These are phyloP conservation scores for Chlamydomonas eustigma DNA, from an alignment of 139 green algal species.

Conservation along the genomic window DNA sequence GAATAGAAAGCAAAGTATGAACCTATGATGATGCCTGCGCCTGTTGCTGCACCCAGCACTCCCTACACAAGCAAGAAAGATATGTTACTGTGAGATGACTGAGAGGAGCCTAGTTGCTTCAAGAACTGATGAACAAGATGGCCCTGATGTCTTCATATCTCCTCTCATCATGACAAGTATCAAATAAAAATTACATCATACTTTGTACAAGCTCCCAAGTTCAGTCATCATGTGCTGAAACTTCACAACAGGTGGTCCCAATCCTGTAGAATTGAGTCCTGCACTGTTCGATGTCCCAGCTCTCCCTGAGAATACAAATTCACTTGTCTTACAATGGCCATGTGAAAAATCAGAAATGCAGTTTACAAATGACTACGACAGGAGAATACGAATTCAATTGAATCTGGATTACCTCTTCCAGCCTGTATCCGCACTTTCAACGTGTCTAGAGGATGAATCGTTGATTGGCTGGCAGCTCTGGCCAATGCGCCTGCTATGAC, in stretches of 20 bases:
- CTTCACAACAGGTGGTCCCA: too few relatives aligned
- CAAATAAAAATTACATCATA: neutral
- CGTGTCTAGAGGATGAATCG: conserved; percentile 91
- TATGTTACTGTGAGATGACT: neutral
- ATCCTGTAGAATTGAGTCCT: too few relatives aligned
- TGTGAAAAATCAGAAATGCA: too few relatives aligned
- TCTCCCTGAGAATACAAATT: too few relatives aligned
- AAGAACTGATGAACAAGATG: neutral
- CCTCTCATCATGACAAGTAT: too few relatives aligned
- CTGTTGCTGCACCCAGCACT: conserved; percentile 80
- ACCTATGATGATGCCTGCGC: conserved; percentile 90
- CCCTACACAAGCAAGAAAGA: conserved; percentile 32
- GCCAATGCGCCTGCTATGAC: conserved; percentile 63
- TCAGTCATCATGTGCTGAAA: conserved; percentile 1
- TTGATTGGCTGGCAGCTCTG: conserved; percentile 75
- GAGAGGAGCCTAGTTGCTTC: neutral
- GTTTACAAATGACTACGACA: too few relatives aligned
- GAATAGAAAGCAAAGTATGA: conserved; percentile 91
- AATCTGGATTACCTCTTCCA: neutral
- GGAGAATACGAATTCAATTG: too few relatives aligned
- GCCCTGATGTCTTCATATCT: neutral
- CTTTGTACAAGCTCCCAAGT: conserved; percentile 5
- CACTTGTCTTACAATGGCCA: too few relatives aligned
- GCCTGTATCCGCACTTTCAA: conserved; percentile 83
- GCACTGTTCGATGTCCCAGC: too few relatives aligned